phyloP scores from a whole-genome alignment of 108 stramenopile species.

The Nitzschia inconspicua region DNA sequence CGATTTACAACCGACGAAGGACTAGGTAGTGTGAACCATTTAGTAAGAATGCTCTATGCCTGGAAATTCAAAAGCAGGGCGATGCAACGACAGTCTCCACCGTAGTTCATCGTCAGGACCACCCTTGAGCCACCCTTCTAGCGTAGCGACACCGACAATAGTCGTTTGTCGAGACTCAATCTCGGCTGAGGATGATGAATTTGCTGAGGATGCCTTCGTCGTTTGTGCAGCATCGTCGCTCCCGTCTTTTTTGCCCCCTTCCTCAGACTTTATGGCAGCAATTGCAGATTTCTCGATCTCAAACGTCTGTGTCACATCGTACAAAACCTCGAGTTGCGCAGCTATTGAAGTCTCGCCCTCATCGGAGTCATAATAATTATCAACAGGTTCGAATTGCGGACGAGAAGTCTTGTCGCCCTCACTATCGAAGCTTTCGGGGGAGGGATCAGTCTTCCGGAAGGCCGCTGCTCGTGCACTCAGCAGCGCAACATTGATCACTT shows the following conservation, averaged over 20 bases:
- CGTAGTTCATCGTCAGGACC: slow-evolving; percentile 40
- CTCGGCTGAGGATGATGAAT: background rate
- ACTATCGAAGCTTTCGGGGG: background rate
- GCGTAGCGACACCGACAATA: slow-evolving; percentile 36
- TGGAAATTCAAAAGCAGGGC: slow-evolving; percentile 53
- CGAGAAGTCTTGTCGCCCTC: background rate
- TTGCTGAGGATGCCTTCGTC: background rate
- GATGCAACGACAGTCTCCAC: slow-evolving; percentile 41
- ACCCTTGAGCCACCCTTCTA: slow-evolving; percentile 50
- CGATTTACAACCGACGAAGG: no score
- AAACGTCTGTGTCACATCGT: slow-evolving; percentile 27
- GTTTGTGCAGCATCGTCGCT: background rate
- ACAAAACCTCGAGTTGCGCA: slow-evolving; percentile 36
- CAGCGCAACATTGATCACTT: slow-evolving; percentile 39
- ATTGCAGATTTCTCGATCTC: background rate
- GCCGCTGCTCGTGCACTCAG: slow-evolving; percentile 46
- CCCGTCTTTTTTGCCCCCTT: background rate
- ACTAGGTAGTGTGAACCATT: no score
- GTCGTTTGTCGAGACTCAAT: slow-evolving; percentile 1
- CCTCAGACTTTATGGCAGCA: background rate
- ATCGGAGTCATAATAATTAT: slow-evolving; percentile 1
- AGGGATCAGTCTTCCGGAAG: slow-evolving; percentile 2
- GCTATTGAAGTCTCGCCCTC: slow-evolving; percentile 17
- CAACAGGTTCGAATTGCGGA: slow-evolving; percentile 21
- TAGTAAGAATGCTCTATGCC: slow-evolving; percentile 14